These are phyloP conservation scores for Calonectria pseudoreteaudii DNA, from an alignment of 2,329 filamentous ascomycete species.

Conservation along the genomic window DNA sequence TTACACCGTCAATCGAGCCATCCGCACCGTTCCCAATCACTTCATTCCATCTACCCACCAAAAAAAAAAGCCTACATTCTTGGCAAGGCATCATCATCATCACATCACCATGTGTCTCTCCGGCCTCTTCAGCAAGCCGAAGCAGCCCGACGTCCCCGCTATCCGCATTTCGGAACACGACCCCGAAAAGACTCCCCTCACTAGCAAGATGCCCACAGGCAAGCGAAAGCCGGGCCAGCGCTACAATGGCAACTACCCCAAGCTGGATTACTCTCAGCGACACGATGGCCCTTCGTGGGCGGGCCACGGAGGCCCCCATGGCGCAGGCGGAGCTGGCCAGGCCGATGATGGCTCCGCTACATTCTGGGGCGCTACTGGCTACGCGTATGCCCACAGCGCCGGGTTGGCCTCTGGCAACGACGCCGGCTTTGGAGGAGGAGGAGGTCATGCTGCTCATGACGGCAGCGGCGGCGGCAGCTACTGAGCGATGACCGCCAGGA, in stretches of 20 bases:
- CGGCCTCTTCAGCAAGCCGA: background rate
- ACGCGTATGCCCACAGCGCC: background rate
- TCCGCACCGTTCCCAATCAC: background rate
- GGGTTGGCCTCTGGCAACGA: background rate
- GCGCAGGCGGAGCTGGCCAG: background rate
- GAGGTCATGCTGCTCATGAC: background rate
- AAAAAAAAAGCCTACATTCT: background rate
- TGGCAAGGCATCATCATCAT: slow-evolving; percentile 7
- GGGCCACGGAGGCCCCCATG: background rate
- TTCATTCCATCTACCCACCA: background rate
- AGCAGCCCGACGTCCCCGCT: background rate
- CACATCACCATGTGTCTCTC: slow-evolving; percentile 6
- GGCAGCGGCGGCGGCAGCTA: slow-evolving; percentile 4
- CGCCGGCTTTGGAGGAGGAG: background rate
- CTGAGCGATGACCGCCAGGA: background rate
- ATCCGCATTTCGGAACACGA: background rate
- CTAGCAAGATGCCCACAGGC: background rate
- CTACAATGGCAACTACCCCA: slow-evolving; percentile 1
- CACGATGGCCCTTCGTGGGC: background rate
- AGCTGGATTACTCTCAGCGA: background rate
- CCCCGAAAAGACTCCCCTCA: background rate
- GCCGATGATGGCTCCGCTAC: background rate
- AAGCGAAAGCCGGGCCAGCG: slow-evolving; percentile 2
- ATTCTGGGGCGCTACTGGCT: background rate
- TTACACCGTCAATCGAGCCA: background rate